Evolutionary conservation across 352 stramenopile genomes (phyloP).

Genomic region (Phytophthora pini): DNA sequence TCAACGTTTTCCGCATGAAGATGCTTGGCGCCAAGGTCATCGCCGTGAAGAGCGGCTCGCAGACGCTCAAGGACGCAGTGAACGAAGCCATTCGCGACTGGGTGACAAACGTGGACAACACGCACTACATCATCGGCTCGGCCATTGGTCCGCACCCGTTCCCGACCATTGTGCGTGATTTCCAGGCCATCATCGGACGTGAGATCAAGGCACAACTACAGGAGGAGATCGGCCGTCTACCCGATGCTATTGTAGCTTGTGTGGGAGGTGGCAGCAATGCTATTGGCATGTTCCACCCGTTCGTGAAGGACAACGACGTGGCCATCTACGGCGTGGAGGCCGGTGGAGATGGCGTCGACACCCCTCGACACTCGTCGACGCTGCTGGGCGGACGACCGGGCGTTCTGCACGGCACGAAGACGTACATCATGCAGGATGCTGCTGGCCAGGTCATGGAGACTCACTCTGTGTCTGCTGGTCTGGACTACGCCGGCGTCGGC

Average conservation of each 20-base stretch:
- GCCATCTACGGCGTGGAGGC: constrained; percentile 97
- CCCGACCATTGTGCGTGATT: constrained; percentile 98
- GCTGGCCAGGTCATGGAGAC: constrained; percentile 96
- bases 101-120: constrained; percentile 98
- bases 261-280: constrained; percentile 98
- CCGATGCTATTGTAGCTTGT: constrained; percentile 97
- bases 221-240: constrained; percentile 95
- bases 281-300: constrained; percentile 99
- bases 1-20: constrained; percentile 99
- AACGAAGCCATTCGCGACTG: constrained; percentile 99
- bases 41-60: constrained; percentile 95
- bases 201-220: constrained; percentile 95
- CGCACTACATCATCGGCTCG: constrained; percentile 99
- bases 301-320: constrained; percentile 94
- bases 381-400: constrained; percentile 93
- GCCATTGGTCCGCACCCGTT: constrained; percentile 98
- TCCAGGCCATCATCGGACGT: constrained; percentile 96
- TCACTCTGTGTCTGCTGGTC: constrained; percentile 95
- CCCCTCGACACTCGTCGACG: constrained; percentile 94
- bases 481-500: constrained; percentile 98
- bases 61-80: constrained; percentile 98
- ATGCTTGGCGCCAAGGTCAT: constrained; percentile 98
- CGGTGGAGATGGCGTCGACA: constrained; percentile 93
- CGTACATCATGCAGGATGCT: constrained; percentile 97
- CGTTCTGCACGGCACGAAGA: constrained; percentile 97